Evolutionary conservation across 164 flowering plant species (phyloP).

Genomic region (grape (Vitis vinifera)): ASM3070453v1 NC_081809.1:5756501-5757000

Average conservation of each 20-base stretch:
- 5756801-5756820: slow-evolving; percentile 36
- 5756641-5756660: slow-evolving; percentile 91
- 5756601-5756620: slow-evolving; percentile 93
- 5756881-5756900: slow-evolving; percentile 42
- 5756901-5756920: slow-evolving; percentile 25
- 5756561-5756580: slow-evolving; percentile 94
- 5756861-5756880: slow-evolving; percentile 47
- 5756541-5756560: slow-evolving; percentile 75
- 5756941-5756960: slow-evolving; percentile 25
- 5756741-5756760: slow-evolving; percentile 85
- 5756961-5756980: slow-evolving; percentile 42
- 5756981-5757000: slow-evolving; percentile 63
- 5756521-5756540: neutral
- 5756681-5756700: slow-evolving; percentile 95
- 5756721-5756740: slow-evolving; percentile 84
- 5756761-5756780: slow-evolving; percentile 54
- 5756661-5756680: slow-evolving; percentile 89
- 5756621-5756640: slow-evolving; percentile 97
- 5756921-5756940: slow-evolving; percentile 10
- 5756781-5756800: slow-evolving; percentile 54
- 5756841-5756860: slow-evolving; percentile 32
- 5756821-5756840: slow-evolving; percentile 61
- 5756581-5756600: slow-evolving; percentile 95
- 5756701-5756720: slow-evolving; percentile 85
- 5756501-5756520: neutral